Base-by-base conservation (phyloP, 2,329 filamentous ascomycete genomes). In the Bipolaris cookei region DNA sequence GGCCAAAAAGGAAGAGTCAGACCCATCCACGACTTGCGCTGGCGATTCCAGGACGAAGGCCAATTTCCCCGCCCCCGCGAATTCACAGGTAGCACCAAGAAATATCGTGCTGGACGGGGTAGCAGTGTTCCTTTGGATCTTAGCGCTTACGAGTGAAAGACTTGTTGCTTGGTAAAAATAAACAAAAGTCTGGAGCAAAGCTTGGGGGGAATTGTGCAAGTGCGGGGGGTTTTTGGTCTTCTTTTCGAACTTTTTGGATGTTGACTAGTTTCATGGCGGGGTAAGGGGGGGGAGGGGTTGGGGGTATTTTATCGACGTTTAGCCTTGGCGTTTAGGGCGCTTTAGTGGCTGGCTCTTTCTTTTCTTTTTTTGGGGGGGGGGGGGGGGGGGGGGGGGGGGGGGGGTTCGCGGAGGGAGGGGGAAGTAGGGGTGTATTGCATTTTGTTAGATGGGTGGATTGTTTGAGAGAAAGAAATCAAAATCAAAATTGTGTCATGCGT, bases 71-170 rank as follows among this genome's bases (percentile, higher is more conserved):
- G 92, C 67, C 94, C 94, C 20, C 84, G 94, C 69, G 87, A 90
- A 1, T 97, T 96, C 71, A 78, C 82, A 1, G 90, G 89, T n/a
- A 87, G 86, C 3, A 79, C 84, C 18, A 92, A 90, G 74, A 87
- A 86, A 73, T 99, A 98, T 77, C 84, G 94, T 61, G 95, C 95
- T 34, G 95, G 95, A 7, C 86, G 94, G 72, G 94, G 92, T 30
- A 97, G 92, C 79, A 97, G 91, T 80, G 93, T 98, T 65, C 95
- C 95, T 28, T 80, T 98, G 67, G 91, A 98, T 80, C 77, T 99
- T 72, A 86, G 82, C 64, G 81, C 83, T 13, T 82, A 89, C 57
- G 76, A 79, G 44, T 82, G 65, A 63, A n/a, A n/a, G n/a, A n/a
- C n/a, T n/a, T n/a, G n/a, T n/a, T n/a, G n/a, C n/a, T n/a, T n/a